A percentile compares a stretch with the other conserved stretches of the same genome.
phyloP scores from a whole-genome alignment of 768 basidiomycete genomes.

The Pholiota microspora region DNA sequence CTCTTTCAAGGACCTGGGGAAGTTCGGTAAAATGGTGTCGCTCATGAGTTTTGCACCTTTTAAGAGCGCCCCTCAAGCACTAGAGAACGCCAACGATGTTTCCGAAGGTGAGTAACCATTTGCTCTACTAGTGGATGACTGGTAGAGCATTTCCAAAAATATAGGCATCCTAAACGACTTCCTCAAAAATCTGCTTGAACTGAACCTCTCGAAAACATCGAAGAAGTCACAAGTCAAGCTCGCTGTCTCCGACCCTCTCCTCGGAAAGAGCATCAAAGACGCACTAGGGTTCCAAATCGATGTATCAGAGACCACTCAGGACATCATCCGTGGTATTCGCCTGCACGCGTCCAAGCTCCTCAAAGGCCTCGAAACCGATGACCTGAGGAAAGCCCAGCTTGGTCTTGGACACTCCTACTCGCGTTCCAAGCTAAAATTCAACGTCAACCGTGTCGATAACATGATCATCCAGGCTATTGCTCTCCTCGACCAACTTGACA shows the following conservation, averaged over 20 bases:
- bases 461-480: slow-evolving; percentile 99
- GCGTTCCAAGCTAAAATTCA: slow-evolving; percentile 96
- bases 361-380: slow-evolving; percentile 82
- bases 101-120: slow-evolving; percentile 73
- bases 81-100: slow-evolving; percentile 95
- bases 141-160: slow-evolving; percentile 3
- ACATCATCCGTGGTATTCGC: slow-evolving; percentile 90
- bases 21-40: slow-evolving; percentile 91
- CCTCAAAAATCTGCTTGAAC: slow-evolving; percentile 79
- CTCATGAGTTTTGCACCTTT: slow-evolving; percentile 91
- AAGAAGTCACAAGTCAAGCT: slow-evolving; percentile 70
- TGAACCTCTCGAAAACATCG: slow-evolving; percentile 79
- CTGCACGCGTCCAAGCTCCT: slow-evolving; percentile 88
- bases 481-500: slow-evolving; percentile 97
- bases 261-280: slow-evolving; percentile 77
- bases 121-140: background rate
- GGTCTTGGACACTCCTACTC: slow-evolving; percentile 98
- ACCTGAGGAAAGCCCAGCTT: slow-evolving; percentile 91
- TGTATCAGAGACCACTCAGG: slow-evolving; percentile 74
- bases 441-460: slow-evolving; percentile 94
- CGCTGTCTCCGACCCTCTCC: slow-evolving; percentile 71
- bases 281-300: slow-evolving; percentile 75
- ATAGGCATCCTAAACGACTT: slow-evolving; percentile 84
- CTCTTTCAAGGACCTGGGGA: slow-evolving; percentile 81
- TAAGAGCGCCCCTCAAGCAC: slow-evolving; percentile 87